These are phyloP conservation scores for Madurella fahalii DNA, from an alignment of 2,329 filamentous ascomycete genomes.

Conservation along the genomic window DNA sequence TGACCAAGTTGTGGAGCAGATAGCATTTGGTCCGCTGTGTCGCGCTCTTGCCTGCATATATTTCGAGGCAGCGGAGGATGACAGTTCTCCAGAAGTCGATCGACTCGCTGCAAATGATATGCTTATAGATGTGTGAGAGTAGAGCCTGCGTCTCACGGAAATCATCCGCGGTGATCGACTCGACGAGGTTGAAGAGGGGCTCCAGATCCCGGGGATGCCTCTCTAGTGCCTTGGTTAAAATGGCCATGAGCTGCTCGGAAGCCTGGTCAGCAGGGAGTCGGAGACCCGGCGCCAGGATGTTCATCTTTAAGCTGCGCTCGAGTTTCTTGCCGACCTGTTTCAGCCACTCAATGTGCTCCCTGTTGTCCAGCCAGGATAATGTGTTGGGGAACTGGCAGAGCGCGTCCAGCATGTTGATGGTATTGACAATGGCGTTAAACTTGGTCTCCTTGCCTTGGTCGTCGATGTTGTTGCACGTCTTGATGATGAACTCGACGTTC, in stretches of 20 bases:
- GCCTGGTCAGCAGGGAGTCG: constrained; percentile 86
- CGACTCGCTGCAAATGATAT: constrained; percentile 79
- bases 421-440: constrained; percentile 72
- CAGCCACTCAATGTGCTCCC: constrained; percentile 57
- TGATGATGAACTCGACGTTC: constrained; percentile 69
- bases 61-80: constrained; percentile 79
- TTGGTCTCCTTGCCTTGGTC: constrained; percentile 65
- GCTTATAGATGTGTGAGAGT: constrained; percentile 76
- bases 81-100: constrained; percentile 81
- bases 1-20: constrained; percentile 84
- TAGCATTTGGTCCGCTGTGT: constrained; percentile 92
- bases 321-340: constrained; percentile 71
- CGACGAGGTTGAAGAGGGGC: constrained; percentile 77
- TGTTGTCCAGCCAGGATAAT: constrained; percentile 67
- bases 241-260: constrained; percentile 78
- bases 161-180: constrained; percentile 77
- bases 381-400: constrained; percentile 64
- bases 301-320: constrained; percentile 66
- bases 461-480: constrained; percentile 59
- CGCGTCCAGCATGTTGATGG: constrained; percentile 78
- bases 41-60: constrained; percentile 73
- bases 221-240: constrained; percentile 76
- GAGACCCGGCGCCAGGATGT: constrained; percentile 66
- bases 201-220: constrained; percentile 74
- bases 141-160: constrained; percentile 73